Evolutionary conservation across 768 basidiomycete species (phyloP).

Genomic region (Fibroporia radiculosa): DNA sequence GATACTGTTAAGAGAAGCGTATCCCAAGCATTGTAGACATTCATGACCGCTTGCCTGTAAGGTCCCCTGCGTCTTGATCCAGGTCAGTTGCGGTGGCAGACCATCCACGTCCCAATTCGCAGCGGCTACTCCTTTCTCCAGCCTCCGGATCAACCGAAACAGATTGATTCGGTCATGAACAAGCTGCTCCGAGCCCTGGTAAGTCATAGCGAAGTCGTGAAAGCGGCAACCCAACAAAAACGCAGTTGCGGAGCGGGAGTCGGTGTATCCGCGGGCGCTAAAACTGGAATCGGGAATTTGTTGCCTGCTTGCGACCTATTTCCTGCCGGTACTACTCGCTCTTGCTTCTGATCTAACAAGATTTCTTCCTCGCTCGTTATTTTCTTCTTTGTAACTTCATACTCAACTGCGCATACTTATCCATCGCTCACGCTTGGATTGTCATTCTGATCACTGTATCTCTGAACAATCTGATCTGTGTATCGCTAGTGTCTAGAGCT

Average conservation of each 20-base stretch:
- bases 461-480: no score
- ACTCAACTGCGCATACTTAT: not conserved
- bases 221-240: no score
- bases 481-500: constrained; percentile 13
- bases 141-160: constrained; percentile 46
- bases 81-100: constrained; percentile 21
- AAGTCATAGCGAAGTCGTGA: not conserved
- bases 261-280: no score
- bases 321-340: not conserved
- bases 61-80: constrained; percentile 48
- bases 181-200: constrained; percentile 12
- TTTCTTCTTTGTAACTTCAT: not conserved
- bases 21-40: not conserved
- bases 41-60: constrained; percentile 40
- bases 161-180: constrained; percentile 66
- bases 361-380: no score
- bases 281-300: no score
- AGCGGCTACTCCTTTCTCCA: constrained; percentile 45
- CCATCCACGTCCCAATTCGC: constrained; percentile 26
- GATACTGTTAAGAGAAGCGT: constrained; percentile 21
- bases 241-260: not conserved
- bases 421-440: not conserved
- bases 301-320: not conserved
- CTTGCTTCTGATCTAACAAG: not conserved
- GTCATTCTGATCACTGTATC: not conserved